Evolutionary conservation across 352 stramenopile species (phyloP).

Genomic region (Phytophthora sp.): DNA sequence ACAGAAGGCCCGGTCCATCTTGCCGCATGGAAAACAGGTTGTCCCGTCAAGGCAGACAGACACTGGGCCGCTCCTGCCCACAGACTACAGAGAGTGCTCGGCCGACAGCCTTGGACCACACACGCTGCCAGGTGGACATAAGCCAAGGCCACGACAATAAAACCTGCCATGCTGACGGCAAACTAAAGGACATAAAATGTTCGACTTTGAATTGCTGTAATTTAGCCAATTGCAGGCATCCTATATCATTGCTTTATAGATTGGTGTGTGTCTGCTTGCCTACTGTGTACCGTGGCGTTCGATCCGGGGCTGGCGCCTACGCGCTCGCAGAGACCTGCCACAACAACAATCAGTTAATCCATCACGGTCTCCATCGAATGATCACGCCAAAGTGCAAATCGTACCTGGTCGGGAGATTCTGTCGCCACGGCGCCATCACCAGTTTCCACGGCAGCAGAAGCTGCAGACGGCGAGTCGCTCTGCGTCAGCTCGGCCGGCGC

Average conservation of each 20-base stretch:
- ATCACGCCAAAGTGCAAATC: conserved; percentile 32
- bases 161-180: conserved; percentile 7
- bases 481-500: conserved; percentile 52
- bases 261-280: conserved; percentile 1
- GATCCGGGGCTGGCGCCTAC: conserved; percentile 25
- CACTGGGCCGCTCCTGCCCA: conserved; percentile 9
- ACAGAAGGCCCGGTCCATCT: conserved; percentile 6
- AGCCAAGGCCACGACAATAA: background rate
- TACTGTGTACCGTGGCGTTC: conserved; percentile 11
- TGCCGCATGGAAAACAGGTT: conserved; percentile 10
- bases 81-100: conserved; percentile 14
- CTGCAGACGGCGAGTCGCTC: conserved; percentile 26
- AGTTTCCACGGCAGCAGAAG: conserved; percentile 11
- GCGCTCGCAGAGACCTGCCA: conserved; percentile 37
- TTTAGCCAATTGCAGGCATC: conserved; percentile 44
- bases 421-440: conserved; percentile 4
- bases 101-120: background rate
- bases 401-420: conserved; percentile 30
- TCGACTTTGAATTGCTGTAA: conserved; percentile 41
- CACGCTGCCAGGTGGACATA: too few species aligned
- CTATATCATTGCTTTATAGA: conserved; percentile 35
- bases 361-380: conserved; percentile 2
- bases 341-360: conserved; percentile 33
- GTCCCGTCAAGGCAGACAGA: conserved; percentile 1
- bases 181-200: conserved; percentile 28